phyloP scores from a whole-genome alignment of 768 basidiomycete species.

The Tricholoma matsutake region DNA sequence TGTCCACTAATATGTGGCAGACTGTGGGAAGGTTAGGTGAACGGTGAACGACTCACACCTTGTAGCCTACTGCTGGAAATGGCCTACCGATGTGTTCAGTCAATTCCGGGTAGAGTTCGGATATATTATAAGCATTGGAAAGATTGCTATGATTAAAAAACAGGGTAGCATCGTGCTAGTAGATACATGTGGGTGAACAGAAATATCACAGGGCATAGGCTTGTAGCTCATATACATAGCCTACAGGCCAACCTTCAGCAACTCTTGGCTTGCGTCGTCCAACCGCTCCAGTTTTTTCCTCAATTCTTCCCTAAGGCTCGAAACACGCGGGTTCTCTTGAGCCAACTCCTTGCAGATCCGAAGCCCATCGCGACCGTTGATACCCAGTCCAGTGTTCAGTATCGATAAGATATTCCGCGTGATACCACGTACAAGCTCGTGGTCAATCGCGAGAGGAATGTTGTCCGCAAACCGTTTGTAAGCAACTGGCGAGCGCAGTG shows the following conservation, averaged over 20 bases:
- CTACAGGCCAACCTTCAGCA: slow-evolving; percentile 23
- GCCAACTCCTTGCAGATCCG: slow-evolving; percentile 49
- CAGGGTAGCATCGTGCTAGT: too few species aligned
- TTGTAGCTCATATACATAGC: background rate
- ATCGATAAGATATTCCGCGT: slow-evolving; percentile 42
- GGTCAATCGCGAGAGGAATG: slow-evolving; percentile 54
- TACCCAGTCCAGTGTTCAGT: slow-evolving; percentile 46
- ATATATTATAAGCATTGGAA: too few species aligned
- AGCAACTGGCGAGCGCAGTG: slow-evolving; percentile 36
- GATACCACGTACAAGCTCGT: slow-evolving; percentile 52
- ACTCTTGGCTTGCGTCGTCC: slow-evolving; percentile 41
- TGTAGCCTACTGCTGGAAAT: too few species aligned
- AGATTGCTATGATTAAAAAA: too few species aligned
- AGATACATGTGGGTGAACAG: too few species aligned
- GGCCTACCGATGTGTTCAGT: too few species aligned
- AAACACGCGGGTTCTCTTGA: slow-evolving; percentile 45
- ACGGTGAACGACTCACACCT: too few species aligned
- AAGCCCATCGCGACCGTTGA: slow-evolving; percentile 46
- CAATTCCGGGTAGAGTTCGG: too few species aligned
- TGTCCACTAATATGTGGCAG: too few species aligned
- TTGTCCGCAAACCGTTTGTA: slow-evolving; percentile 60
- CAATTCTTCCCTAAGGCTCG: slow-evolving; percentile 45
- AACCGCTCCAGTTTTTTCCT: slow-evolving; percentile 50
- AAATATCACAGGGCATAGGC: background rate
- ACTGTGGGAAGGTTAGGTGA: too few species aligned